A percentile compares a stretch with the other conserved stretches of the same genome.
These are phyloP conservation scores for Hypoxylon lenormandii DNA, from an alignment of 495 filamentous ascomycete genomes.

Conservation along the genomic window DNA sequence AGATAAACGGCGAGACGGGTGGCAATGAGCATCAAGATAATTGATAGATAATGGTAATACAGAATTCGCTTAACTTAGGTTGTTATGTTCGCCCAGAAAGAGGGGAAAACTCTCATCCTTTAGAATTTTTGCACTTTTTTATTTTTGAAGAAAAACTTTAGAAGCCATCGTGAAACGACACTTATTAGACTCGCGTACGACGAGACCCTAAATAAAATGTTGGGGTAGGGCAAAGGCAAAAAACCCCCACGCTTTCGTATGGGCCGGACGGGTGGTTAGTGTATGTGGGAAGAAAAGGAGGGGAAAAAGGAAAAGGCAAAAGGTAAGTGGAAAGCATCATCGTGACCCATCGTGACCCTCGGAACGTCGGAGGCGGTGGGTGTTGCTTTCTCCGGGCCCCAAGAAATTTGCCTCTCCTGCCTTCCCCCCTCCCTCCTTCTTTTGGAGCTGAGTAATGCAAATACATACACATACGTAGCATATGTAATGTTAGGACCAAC, in stretches of 20 bases:
- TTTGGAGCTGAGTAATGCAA: conserved; percentile 4
- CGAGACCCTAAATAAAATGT: neutral
- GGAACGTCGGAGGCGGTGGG: conserved; percentile 41
- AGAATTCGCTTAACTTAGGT: conserved; percentile 24
- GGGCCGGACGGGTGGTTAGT: neutral
- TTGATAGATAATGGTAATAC: conserved; percentile 41
- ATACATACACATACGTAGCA: too few relatives aligned
- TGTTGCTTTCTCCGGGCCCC: neutral
- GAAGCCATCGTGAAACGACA: conserved; percentile 37
- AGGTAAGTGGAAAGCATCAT: conserved; percentile 27
- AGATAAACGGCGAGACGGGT: conserved; percentile 21
- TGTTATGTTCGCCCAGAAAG: neutral
- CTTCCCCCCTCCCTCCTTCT: too few relatives aligned
- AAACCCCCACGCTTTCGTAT: conserved; percentile 3
- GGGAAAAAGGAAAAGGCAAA: neutral
- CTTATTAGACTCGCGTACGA: conserved; percentile 20
- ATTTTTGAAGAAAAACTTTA: neutral
- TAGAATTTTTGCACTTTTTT: neutral
- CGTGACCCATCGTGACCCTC: conserved; percentile 33
- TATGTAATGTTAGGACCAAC: neutral
- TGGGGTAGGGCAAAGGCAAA: conserved; percentile 15
- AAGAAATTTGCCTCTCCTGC: neutral
- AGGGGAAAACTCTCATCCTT: neutral
- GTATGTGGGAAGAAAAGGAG: neutral
- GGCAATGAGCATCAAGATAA: neutral